phyloP scores from a whole-genome alignment of 2,329 filamentous ascomycete genomes.

The Tetracladium maxilliforme region DNA sequence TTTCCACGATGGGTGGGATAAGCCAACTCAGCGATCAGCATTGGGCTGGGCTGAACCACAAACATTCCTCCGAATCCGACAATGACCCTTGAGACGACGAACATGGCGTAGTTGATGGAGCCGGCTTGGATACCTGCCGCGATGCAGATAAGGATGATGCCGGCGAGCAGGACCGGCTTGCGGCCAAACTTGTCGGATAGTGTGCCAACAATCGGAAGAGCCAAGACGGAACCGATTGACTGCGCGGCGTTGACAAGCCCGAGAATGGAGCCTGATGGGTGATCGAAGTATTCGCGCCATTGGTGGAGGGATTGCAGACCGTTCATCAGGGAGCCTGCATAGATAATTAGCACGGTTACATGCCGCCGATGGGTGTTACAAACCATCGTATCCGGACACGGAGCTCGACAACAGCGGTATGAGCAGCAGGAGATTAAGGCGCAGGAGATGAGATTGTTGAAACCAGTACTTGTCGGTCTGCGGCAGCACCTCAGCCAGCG shows the following conservation, averaged over 20 bases:
- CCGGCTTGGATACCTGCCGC: constrained; percentile 20
- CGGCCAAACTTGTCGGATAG: constrained; percentile 15
- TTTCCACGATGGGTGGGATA: constrained; percentile 19
- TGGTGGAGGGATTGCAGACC: constrained; percentile 20
- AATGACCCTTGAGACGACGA: constrained; percentile 19
- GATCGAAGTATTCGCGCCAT: constrained; percentile 17
- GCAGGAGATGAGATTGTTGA: constrained; percentile 8
- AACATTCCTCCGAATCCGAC: constrained; percentile 23
- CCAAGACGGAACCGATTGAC: constrained; percentile 13
- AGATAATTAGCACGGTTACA: constrained; percentile 16
- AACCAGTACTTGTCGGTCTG: too few relatives aligned
- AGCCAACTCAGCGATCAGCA: constrained; percentile 18
- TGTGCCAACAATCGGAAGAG: constrained; percentile 21
- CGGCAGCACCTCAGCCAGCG: too few relatives aligned
- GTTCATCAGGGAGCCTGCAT: constrained; percentile 16
- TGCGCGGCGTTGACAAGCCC: constrained; percentile 16
- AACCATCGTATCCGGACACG: constrained; percentile 8
- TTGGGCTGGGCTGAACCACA: constrained; percentile 19
- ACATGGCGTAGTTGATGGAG: constrained; percentile 18
- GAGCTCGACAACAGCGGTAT: constrained; percentile 7
- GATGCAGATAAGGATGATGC: constrained; percentile 17
- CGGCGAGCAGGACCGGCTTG: constrained; percentile 10
- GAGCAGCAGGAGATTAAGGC: constrained; percentile 7
- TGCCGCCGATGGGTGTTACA: constrained; percentile 1
- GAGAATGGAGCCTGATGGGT: constrained; percentile 14